Evolutionary conservation across 2,329 filamentous ascomycete species (phyloP), one percentile per base, ranked within the genome.

Genomic region (Pezicula carpinea): DNA sequence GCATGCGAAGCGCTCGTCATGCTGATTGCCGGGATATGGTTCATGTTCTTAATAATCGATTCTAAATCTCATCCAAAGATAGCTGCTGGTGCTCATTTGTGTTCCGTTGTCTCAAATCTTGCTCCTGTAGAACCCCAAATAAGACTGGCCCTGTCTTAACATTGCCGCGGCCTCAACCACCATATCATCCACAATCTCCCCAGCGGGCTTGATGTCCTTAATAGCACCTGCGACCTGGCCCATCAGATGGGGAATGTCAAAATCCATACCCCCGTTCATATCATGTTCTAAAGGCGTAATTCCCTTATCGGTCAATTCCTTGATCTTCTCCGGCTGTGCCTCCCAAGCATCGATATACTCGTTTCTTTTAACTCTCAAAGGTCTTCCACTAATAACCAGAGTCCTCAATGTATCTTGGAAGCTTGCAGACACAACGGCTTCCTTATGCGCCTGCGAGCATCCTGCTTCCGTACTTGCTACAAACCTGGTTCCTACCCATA

Each of bases 401-500:
- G 92, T 96, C 41, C 89, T 74, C 54, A 89, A 71, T 1, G 92
- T 96, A 57, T 88, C 90, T 34, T 85, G 82, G 59, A 89, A 91
- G 10, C 73, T 76, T 47, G 89, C 92, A n/a, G 69, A 72, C 2
- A 96, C 85, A 0, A 96, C 90, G 23, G 83, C 85, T 57, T 85
- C 73, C 71, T 96, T 96, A 68, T 96, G 91, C 71, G 83, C 72
- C 57, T 85, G 76, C 64, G 84, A 87, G 60, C 89, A 91, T 14
- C 83, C 85, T 1, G 90, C 90, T 71, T 96, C 92, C 29, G 73
- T 75, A 7, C 80, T 82, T 1, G 92, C 91, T 14, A 96, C 89
- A 66, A 96, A 96, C 17, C 92, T 76, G 50, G 92, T 96, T 22
- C 92, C 92, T 1, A 97, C 91, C 92, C 92, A 97, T 1, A 95